These are phyloP conservation scores for Moesziomyces parantarcticus DNA, from an alignment of 1,284 basidiomycete species.

Conservation along the genomic window DNA sequence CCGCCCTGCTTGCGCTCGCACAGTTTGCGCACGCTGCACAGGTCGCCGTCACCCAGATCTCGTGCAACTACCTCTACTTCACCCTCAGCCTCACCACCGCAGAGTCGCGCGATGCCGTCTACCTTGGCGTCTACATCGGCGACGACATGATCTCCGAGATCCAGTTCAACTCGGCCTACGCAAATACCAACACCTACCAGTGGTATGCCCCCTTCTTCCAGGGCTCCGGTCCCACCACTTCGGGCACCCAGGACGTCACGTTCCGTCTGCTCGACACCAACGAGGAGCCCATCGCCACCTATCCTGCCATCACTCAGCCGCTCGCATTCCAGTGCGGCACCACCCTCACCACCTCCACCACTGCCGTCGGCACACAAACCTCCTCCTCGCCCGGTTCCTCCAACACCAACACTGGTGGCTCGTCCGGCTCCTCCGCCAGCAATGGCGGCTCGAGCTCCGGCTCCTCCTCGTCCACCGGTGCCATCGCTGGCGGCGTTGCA, in stretches of 20 bases:
- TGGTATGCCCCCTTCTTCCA: constrained; percentile 30
- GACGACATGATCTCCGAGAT: constrained; percentile 23
- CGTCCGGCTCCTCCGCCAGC: background rate
- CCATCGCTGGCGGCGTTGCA: constrained; percentile 51
- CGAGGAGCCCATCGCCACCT: constrained; percentile 18
- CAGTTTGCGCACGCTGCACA: constrained; percentile 19
- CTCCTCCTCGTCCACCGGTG: constrained; percentile 41
- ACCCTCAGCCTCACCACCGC: constrained; percentile 22
- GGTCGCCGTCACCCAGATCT: constrained; percentile 28
- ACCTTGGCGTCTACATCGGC: constrained; percentile 21
- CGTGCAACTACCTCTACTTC: constrained; percentile 32
- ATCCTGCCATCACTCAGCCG: constrained; percentile 14
- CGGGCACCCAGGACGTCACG: constrained; percentile 22
- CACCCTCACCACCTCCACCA: constrained; percentile 21
- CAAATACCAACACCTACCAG: constrained; percentile 18
- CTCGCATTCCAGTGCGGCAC: constrained; percentile 44
- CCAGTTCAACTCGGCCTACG: constrained; percentile 20
- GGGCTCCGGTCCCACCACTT: constrained; percentile 8
- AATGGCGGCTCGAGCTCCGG: constrained; percentile 21
- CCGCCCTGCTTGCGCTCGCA: constrained; percentile 21
- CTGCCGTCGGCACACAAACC: constrained; percentile 16
- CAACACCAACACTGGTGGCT: constrained; percentile 1
- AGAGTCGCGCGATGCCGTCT: constrained; percentile 11
- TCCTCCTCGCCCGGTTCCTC: no score
- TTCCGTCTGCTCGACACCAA: constrained; percentile 32